Conservation (phyloP, 129 eudicot genomes). For the Ambrosia trifida region DNA sequence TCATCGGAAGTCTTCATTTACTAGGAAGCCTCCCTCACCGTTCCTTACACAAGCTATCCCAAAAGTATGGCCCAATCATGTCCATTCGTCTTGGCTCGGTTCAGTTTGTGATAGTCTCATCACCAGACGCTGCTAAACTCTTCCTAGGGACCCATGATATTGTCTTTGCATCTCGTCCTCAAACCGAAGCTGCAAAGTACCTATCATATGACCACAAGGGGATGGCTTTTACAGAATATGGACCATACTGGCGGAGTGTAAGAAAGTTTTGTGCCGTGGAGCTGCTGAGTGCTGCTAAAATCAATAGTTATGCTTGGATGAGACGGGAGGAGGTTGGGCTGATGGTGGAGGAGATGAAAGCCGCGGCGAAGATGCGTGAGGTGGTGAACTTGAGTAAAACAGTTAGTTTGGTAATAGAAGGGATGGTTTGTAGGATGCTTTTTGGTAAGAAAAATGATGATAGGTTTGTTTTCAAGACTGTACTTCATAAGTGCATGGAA, state of each 20-base stretch:
- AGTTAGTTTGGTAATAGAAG: background rate
- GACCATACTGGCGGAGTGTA: conserved; percentile 5
- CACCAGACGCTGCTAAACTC: background rate
- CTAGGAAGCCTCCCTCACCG: conserved; percentile 11
- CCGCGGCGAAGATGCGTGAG: too few species aligned
- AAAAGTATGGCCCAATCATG: conserved; percentile 9
- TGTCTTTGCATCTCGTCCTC: background rate
- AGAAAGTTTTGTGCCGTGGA: conserved; percentile 6
- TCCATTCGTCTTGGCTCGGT: conserved; percentile 1
- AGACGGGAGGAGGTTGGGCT: conserved; percentile 13
- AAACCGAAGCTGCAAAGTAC: background rate
- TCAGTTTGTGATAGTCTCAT: background rate
- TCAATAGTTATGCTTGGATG: background rate
- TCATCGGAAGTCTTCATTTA: conserved; percentile 12
- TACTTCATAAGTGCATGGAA: background rate
- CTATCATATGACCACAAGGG: conserved; percentile 7
- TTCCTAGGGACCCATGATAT: conserved; percentile 1
- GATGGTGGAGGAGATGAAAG: conserved; percentile 1
- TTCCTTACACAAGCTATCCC: conserved; percentile 8
- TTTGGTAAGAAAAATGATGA: conserved; percentile 1
- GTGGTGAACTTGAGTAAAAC: conserved; percentile 13
- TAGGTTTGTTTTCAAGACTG: background rate
- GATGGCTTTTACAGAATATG: background rate
- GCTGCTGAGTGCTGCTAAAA: background rate
- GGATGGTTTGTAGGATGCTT: conserved; percentile 13